These are phyloP conservation scores for Penicillium angulare DNA, from an alignment of 495 filamentous ascomycete species.

Conservation along the genomic window DNA sequence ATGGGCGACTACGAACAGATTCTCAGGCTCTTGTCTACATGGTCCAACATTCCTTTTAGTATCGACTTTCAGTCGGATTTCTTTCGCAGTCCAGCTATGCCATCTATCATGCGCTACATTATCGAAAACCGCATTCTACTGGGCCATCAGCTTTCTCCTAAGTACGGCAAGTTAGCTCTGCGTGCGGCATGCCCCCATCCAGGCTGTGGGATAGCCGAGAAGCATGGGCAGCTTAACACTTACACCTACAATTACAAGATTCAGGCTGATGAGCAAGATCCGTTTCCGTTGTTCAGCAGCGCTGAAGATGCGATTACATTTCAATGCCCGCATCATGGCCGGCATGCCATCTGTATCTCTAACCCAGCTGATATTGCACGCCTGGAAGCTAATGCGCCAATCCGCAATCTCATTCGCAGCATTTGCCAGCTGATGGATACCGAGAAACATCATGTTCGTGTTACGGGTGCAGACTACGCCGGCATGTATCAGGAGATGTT, in stretches of 20 bases:
- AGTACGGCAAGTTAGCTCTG: conserved; percentile 22
- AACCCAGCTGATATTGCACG: conserved; percentile 6
- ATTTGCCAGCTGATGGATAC: conserved; percentile 4
- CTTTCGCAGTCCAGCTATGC: not conserved
- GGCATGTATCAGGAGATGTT: conserved; percentile 29
- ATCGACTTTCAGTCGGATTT: not conserved
- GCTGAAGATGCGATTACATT: not conserved
- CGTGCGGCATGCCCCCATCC: conserved; percentile 20
- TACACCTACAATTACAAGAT: too few relatives aligned
- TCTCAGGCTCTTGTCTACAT: not conserved
- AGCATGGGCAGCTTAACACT: too few relatives aligned
- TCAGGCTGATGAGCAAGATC: not conserved
- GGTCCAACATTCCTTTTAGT: not conserved
- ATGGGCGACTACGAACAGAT: not conserved
- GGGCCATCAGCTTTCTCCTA: conserved; percentile 23
- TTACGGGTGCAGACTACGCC: conserved; percentile 30
- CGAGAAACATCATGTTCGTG: conserved; percentile 11
- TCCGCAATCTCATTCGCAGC: conserved; percentile 19
- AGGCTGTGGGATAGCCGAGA: conserved; percentile 23
- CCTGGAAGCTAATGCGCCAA: conserved; percentile 28
- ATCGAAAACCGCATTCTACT: conserved; percentile 15
- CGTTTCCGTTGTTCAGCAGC: not conserved
- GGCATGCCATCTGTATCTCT: not conserved
- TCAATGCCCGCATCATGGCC: not conserved
- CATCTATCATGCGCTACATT: not conserved